These are phyloP conservation scores for Tolypocladium album DNA, from an alignment of 2,329 filamentous ascomycete species.

Conservation along the genomic window DNA sequence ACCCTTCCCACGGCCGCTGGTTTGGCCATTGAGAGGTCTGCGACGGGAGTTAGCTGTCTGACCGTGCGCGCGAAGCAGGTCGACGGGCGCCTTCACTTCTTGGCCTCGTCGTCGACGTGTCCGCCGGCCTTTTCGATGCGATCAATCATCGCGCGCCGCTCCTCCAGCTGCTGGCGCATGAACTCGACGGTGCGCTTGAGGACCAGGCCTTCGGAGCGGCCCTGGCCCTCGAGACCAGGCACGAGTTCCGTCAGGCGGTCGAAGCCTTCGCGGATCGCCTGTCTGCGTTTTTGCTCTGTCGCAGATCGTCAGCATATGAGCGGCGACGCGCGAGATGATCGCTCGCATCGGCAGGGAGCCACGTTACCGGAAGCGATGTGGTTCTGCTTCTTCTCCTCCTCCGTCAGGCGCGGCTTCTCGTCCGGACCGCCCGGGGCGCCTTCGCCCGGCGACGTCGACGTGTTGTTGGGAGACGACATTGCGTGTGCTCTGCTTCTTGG, in stretches of 20 bases:
- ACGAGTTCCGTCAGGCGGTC: conserved; percentile 72
- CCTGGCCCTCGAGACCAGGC: conserved; percentile 72
- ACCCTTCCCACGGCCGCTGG: not conserved
- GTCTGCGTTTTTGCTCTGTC: conserved; percentile 32
- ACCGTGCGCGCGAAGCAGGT: not conserved
- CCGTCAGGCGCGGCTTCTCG: conserved; percentile 40
- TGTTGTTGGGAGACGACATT: conserved; percentile 9
- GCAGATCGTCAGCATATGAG: not conserved
- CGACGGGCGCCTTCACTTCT: conserved; percentile 21
- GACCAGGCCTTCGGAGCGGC: conserved; percentile 77
- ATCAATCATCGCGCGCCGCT: conserved; percentile 46
- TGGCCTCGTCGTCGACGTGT: conserved; percentile 36
- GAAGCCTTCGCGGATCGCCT: conserved; percentile 72
- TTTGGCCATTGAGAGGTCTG: conserved; percentile 5
- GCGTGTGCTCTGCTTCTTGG: not conserved
- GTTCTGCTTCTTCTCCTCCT: conserved; percentile 45
- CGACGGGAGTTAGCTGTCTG: not conserved
- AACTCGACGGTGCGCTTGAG: conserved; percentile 59
- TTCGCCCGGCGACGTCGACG: conserved; percentile 6
- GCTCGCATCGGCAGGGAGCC: not conserved
- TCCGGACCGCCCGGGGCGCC: conserved; percentile 18
- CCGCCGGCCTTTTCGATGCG: conserved; percentile 49
- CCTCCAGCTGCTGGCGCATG: conserved; percentile 48
- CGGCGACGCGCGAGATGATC: not conserved
- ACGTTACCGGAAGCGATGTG: conserved; percentile 40